These are phyloP conservation scores for Xylaria sp. DNA, from an alignment of 2,329 filamentous ascomycete species.

Conservation along the genomic window DNA sequence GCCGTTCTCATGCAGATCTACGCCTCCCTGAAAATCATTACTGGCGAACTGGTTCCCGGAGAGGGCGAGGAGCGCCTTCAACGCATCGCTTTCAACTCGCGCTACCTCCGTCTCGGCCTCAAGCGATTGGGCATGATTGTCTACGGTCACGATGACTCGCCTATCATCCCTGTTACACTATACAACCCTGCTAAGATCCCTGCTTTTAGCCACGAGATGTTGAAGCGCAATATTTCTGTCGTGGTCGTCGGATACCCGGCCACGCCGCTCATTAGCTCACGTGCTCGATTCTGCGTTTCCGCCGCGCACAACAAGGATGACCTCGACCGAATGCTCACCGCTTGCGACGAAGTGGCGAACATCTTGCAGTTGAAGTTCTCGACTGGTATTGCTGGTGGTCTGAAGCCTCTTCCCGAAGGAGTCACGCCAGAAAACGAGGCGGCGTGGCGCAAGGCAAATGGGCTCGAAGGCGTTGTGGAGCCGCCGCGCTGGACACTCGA, in stretches of 20 bases:
- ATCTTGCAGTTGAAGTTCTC: slow-evolving; percentile 94
- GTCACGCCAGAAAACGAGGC: slow-evolving; percentile 66
- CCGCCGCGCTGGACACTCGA: slow-evolving; percentile 80
- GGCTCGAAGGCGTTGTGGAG: slow-evolving; percentile 52
- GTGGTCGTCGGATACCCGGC: slow-evolving; percentile 97
- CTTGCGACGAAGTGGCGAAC: slow-evolving; percentile 89
- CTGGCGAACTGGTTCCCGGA: slow-evolving; percentile 77
- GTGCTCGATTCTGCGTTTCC: slow-evolving; percentile 92
- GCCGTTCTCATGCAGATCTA: slow-evolving; percentile 88
- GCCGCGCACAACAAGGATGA: slow-evolving; percentile 98
- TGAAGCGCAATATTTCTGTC: slow-evolving; percentile 93
- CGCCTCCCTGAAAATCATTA: slow-evolving; percentile 80
- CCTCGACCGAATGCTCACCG: slow-evolving; percentile 78
- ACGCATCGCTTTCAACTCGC: slow-evolving; percentile 94
- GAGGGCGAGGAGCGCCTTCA: slow-evolving; percentile 95
- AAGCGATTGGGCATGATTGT: slow-evolving; percentile 97
- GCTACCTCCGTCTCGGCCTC: slow-evolving; percentile 93
- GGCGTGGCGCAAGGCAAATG: slow-evolving; percentile 31
- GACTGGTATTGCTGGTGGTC: slow-evolving; percentile 87
- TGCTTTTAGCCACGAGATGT: slow-evolving; percentile 97
- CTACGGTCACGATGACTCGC: slow-evolving; percentile 95
- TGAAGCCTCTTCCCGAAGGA: slow-evolving; percentile 67
- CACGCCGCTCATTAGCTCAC: slow-evolving; percentile 89
- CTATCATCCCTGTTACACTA: slow-evolving; percentile 88
- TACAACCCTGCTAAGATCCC: slow-evolving; percentile 99